These are phyloP conservation scores for Capronia americana DNA, from an alignment of 2,329 filamentous ascomycete species.

Conservation along the genomic window DNA sequence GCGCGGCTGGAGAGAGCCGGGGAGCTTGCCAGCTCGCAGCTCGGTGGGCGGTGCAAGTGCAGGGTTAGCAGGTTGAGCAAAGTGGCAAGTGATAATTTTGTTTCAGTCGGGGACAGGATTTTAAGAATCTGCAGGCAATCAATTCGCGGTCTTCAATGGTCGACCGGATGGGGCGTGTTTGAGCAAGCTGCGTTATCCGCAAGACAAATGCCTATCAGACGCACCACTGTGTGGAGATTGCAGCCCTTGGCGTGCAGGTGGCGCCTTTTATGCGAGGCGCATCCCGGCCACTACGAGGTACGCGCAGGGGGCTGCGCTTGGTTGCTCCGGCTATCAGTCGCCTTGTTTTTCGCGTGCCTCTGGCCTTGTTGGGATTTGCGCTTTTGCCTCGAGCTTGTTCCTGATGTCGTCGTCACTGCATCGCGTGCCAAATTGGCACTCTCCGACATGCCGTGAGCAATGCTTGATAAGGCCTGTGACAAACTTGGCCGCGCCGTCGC, in stretches of 20 bases:
- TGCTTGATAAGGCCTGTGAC: neutral
- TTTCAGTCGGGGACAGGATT: constrained; percentile 20
- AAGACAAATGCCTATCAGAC: constrained; percentile 16
- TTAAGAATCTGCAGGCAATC: neutral
- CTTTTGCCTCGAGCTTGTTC: neutral
- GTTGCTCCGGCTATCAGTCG: neutral
- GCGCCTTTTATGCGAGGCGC: neutral
- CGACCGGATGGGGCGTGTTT: constrained; percentile 7
- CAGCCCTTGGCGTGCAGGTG: constrained; percentile 2
- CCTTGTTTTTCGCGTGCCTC: neutral
- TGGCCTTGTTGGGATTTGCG: neutral
- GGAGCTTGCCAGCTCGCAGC: neutral
- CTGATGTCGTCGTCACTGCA: constrained; percentile 4
- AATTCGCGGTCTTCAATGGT: neutral
- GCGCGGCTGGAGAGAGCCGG: constrained; percentile 8
- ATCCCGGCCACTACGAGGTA: neutral
- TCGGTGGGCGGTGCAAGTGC: constrained; percentile 12
- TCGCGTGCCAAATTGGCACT: constrained; percentile 10
- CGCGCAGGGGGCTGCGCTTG: neutral
- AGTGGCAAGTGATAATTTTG: constrained; percentile 22
- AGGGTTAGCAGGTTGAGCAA: constrained; percentile 7
- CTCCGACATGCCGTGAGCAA: neutral
- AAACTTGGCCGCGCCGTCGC: constrained; percentile 6
- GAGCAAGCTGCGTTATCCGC: constrained; percentile 2
- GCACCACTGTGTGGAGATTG: neutral